A percentile compares a stretch with the other conserved stretches of the same genome.
Conservation (phyloP, 352 stramenopile genomes). For the Pythium brachiatum region DNA sequence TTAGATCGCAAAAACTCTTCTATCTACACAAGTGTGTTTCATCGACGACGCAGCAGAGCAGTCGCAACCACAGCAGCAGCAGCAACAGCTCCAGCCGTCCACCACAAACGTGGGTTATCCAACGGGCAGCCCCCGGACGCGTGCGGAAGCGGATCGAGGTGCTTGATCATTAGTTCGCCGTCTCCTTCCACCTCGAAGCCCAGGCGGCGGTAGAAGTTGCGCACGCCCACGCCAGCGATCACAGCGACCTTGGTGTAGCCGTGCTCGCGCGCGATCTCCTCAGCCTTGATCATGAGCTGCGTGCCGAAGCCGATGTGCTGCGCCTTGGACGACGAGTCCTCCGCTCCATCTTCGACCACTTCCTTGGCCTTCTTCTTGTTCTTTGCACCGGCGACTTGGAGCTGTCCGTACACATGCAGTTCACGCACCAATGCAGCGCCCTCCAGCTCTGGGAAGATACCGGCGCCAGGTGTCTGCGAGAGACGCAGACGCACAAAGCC, state of each 20-base stretch:
- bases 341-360: slow-evolving; percentile 8
- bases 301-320: slow-evolving; percentile 90
- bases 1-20: slow-evolving; percentile 5
- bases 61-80: not conserved
- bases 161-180: slow-evolving; percentile 87
- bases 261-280: slow-evolving; percentile 68
- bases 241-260: slow-evolving; percentile 84
- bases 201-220: slow-evolving; percentile 89
- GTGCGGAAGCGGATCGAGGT: slow-evolving; percentile 28
- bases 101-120: slow-evolving; percentile 6
- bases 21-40: not conserved
- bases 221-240: slow-evolving; percentile 89
- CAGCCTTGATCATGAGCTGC: slow-evolving; percentile 80
- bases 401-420: slow-evolving; percentile 90
- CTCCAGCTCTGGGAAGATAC: slow-evolving; percentile 73
- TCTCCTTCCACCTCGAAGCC: slow-evolving; percentile 87
- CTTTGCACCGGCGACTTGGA: slow-evolving; percentile 57
- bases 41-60: slow-evolving; percentile 21
- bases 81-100: slow-evolving; percentile 6
- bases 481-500: slow-evolving; percentile 88
- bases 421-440: slow-evolving; percentile 85
- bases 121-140: not conserved
- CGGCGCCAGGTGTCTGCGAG: slow-evolving; percentile 55
- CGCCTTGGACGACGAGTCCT: slow-evolving; percentile 41
- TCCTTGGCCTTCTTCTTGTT: slow-evolving; percentile 30